Base-by-base conservation (phyloP, 2,329 filamentous ascomycete species). In the Colletotrichum godetiae region DNA sequence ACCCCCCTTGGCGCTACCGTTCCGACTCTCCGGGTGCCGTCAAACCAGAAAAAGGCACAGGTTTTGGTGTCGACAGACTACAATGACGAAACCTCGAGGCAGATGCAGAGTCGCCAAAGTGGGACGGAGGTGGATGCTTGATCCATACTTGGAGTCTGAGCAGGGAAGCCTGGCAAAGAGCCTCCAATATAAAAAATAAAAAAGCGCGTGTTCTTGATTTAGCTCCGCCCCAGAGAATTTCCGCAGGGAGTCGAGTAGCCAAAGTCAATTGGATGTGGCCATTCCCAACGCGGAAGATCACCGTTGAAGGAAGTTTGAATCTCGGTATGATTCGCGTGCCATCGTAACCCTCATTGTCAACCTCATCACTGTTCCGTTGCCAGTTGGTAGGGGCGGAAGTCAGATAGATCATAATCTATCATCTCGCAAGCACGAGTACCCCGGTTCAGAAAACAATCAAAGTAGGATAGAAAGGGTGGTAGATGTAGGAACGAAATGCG, bases 21-120 rank as follows among this genome's bases (percentile, higher is more conserved):
- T 33, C 56, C 63, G 63, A 56, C 10, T 33, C 63, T 67, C 46
- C n/a, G 49, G 35, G 37, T 31, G 35, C 42, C 53, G 31, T 35
- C 62, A n/a, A 60, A 55, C 42, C 46, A 46, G 24, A 63, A 22
- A 35, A 3, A 19, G 37, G 24, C 46, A 33, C n/a, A 46, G 33
- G 22, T 15, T 15, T 22, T 8, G 29, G 12, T 61, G 63, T 35
- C 24, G 49, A 61, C 37, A 27, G 15, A 46, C 33, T 53, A 33
- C 49, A 49, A 57, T 61, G 68, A 55, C 57, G 35, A 58, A 69
- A 57, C 49, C 27, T 61, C 27, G 56, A 71, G 35, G n/a, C 46
- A 56, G 27, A 3, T 60, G 33, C 55, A 57, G 35, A 68, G 29
- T 31, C 62, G 55, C 12, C 42, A 7, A 60, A 46, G 62, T 46